These are phyloP conservation scores for Dysphania ambrosioides DNA, from an alignment of 148 eudicot genomes.

Conservation along the genomic window DNA sequence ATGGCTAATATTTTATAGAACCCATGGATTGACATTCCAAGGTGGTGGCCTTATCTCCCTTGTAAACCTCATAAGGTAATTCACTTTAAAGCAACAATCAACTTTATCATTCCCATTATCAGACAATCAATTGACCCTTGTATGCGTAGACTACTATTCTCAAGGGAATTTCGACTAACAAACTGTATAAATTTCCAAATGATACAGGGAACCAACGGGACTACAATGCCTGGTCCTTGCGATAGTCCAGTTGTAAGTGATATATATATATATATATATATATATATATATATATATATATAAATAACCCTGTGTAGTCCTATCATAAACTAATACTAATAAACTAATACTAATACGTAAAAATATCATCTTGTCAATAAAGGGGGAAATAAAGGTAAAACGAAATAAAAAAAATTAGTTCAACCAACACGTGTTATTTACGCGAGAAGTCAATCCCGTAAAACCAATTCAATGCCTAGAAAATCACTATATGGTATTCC, in stretches of 20 bases:
- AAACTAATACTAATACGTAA: no score
- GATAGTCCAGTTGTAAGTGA: slow-evolving; percentile 92
- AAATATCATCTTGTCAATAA: no score
- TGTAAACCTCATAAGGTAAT: slow-evolving; percentile 92
- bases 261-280: not conserved
- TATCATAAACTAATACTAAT: no score
- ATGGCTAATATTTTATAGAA: slow-evolving; percentile 79
- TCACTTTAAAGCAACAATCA: not conserved
- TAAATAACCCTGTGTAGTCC: no score
- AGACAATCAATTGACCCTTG: not conserved
- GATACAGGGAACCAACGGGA: slow-evolving; percentile 65
- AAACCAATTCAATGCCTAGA: no score
- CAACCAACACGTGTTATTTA: no score
- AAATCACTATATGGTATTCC: no score
- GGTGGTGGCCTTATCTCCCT: slow-evolving; percentile 78
- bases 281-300: no score
- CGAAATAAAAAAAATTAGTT: no score
- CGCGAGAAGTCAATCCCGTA: no score
- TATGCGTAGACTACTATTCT: not conserved
- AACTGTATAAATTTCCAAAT: slow-evolving; percentile 3
- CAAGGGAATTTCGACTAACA: not conserved
- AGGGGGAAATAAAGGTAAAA: no score
- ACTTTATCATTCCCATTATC: not conserved
- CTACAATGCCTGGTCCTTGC: slow-evolving; percentile 66
- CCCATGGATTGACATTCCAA: slow-evolving; percentile 62